Evolutionary conservation across 495 filamentous ascomycete genomes (phyloP), one percentile per base, ranked within the genome.

Genomic region (Aspergillus coremiiformis): DNA sequence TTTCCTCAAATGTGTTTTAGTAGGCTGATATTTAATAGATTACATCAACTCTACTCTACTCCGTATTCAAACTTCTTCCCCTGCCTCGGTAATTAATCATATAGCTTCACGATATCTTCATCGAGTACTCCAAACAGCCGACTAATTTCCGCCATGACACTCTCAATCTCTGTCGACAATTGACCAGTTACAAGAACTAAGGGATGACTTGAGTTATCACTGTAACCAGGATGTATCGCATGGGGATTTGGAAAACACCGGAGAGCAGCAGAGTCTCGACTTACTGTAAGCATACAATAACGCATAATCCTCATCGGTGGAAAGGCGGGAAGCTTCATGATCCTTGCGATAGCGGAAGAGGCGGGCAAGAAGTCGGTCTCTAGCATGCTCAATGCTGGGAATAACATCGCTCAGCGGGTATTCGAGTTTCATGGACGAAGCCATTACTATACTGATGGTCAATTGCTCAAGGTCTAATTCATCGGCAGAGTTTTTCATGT

Each of bases 401-500:
- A 97, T 68, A 20, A 84, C 85, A 58, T 94, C 89, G 21, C 85
- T 94, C 33, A 98, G 71, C 0, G 93, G 92, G 55, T 95, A 96
- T 62, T 94, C 91, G 0, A 97, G 78, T 72, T 93, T 93, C 66
- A 97, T 81, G 1, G 88, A 93, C 1, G 86, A 91, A 1, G 92
- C 93, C 55, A 98, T 79, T 1, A 96, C 91, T 85, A 20, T 27
- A 17, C 7, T 0, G 39, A 66, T 39, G 66, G 63, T 57, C 50
- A 4, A 11, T 5, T 3, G 11, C 19, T 19, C 21, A n/a, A n/a
- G n/a, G n/a, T n/a, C n/a, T n/a, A n/a, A n/a, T n/a, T n/a, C n/a
- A n/a, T n/a, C n/a, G n/a, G n/a, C n/a, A n/a, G n/a, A n/a, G n/a
- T n/a, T n/a, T n/a, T n/a, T n/a, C n/a, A n/a, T n/a, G n/a, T n/a